Conservation (phyloP, 345 rosid genomes). For the Stellera chamaejasme region DNA sequence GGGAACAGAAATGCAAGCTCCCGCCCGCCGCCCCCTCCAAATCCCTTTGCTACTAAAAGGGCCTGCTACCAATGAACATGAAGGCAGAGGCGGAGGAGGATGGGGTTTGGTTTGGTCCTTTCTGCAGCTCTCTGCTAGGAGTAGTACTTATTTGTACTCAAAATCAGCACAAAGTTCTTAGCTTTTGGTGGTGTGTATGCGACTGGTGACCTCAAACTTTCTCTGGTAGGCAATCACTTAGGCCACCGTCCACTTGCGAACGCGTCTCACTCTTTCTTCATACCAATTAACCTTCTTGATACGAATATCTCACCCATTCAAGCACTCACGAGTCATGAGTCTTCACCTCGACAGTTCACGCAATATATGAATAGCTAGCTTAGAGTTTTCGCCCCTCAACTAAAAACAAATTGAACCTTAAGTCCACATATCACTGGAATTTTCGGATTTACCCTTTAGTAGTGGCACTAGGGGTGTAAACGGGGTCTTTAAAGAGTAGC, state of each 20-base stretch:
- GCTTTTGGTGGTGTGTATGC: background rate
- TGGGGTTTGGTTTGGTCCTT: background rate
- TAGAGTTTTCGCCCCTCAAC: no score
- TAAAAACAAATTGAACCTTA: no score
- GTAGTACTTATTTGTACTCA: background rate
- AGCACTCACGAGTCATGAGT: no score
- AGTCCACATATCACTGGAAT: no score
- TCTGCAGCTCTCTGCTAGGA: background rate
- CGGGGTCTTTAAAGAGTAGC: no score
- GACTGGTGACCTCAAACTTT: background rate
- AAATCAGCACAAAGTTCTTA: background rate
- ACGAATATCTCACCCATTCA: no score
- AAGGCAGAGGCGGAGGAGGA: slow-evolving; percentile 9
- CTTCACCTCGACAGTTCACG: no score
- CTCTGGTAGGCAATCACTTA: slow-evolving; percentile 7
- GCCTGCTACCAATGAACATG: slow-evolving; percentile 13
- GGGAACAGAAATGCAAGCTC: slow-evolving; percentile 16
- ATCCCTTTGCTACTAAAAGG: slow-evolving; percentile 4
- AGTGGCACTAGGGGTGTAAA: no score
- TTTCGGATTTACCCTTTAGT: no score
- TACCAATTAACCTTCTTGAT: no score
- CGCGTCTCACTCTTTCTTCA: background rate
- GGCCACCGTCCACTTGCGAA: background rate
- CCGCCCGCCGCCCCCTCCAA: slow-evolving; percentile 9
- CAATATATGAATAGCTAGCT: no score